A percentile compares a stretch with the other conserved stretches of the same genome.
Evolutionary conservation across 176 grass and related monocot species (phyloP).

Genomic region (Triticum timopheevii): DNA sequence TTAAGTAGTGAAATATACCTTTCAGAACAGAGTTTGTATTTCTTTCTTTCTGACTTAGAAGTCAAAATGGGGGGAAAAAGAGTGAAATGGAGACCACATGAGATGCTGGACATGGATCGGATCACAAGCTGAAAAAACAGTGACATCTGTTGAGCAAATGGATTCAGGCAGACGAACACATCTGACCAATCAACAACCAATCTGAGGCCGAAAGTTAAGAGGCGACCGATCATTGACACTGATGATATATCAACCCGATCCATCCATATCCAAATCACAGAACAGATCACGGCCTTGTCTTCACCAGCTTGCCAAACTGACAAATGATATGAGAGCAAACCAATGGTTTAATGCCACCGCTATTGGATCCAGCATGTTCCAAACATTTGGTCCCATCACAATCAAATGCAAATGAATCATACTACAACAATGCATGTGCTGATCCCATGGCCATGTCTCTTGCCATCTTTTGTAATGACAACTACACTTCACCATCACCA

Average conservation of each 20-base stretch:
- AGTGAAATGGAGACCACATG: neutral
- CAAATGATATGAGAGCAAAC: neutral
- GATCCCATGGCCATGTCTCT: neutral
- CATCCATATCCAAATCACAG: neutral
- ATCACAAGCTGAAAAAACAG: neutral
- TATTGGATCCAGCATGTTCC: neutral
- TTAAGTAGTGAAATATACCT: neutral
- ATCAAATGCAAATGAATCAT: constrained; percentile 13
- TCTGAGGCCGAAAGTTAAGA: neutral
- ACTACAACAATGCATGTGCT: neutral
- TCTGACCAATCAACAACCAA: neutral
- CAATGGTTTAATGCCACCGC: neutral
- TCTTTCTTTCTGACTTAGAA: neutral
- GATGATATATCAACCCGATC: neutral
- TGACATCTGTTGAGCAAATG: neutral
- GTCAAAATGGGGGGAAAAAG: neutral
- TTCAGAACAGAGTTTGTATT: neutral
- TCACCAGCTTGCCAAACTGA: neutral
- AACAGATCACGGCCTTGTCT: neutral
- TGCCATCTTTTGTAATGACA: neutral
- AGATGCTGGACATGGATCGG: neutral
- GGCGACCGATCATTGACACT: neutral
- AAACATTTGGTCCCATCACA: constrained; percentile 32
- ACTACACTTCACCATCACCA: neutral
- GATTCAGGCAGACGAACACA: neutral